A percentile compares a stretch with the other conserved stretches of the same genome.
These are phyloP conservation scores for Aspergillus unguis DNA, from an alignment of 2,329 filamentous ascomycete genomes.

Conservation along the genomic window DNA sequence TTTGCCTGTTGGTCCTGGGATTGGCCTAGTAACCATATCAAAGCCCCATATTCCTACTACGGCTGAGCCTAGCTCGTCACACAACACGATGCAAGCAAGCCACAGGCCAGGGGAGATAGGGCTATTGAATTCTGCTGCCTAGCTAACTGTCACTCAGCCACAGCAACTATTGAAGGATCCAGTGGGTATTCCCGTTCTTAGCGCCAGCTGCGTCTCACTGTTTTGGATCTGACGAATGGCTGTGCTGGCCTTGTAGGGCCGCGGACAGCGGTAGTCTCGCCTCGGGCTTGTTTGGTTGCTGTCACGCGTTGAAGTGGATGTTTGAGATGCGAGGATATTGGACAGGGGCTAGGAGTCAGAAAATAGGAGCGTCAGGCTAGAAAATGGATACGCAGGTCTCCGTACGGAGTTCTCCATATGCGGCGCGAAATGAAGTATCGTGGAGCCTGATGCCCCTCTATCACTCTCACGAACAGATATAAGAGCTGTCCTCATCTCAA, in stretches of 20 bases:
- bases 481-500: neutral
- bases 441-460: neutral
- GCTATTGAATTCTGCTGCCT: too few relatives aligned
- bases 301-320: too few relatives aligned
- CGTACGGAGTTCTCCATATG: neutral
- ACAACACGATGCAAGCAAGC: too few relatives aligned
- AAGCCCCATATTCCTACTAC: too few relatives aligned
- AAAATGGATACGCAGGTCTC: neutral
- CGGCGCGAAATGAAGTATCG: neutral
- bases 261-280: neutral
- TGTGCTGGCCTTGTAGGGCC: constrained; percentile 2
- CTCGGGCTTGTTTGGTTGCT: neutral
- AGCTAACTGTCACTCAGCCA: neutral
- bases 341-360: neutral
- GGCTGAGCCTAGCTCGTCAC: too few relatives aligned
- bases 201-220: constrained; percentile 6
- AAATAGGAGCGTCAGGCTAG: neutral
- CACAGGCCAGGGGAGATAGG: too few relatives aligned
- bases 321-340: neutral
- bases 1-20: too few relatives aligned
- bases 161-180: constrained; percentile 15
- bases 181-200: constrained; percentile 16
- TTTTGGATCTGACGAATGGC: constrained; percentile 1
- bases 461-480: neutral
- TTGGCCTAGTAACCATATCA: too few relatives aligned